Base-by-base conservation (phyloP, 2,329 filamentous ascomycete genomes). In the Colletotrichum tabaci region DNA sequence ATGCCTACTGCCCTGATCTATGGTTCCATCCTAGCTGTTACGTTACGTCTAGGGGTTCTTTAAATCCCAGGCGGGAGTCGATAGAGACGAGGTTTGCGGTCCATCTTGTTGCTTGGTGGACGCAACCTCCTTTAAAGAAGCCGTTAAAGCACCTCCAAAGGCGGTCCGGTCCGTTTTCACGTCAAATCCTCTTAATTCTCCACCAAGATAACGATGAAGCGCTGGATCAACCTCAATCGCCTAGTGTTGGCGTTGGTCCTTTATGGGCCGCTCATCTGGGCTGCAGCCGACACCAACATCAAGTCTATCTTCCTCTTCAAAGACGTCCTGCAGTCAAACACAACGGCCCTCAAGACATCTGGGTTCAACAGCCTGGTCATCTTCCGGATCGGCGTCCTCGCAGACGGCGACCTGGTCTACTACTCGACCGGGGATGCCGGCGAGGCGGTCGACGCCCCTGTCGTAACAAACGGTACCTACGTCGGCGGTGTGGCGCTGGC, bases 401-500 rank as follows among this genome's bases (percentile, higher is more conserved):
- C 74, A 13, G 81, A 84, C 73, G 84, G 84, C 47, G 81, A 81
- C 68, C 84, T 85, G 57, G 84, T 81, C 76, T 86, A 85, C 74
- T 85, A 85, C 75, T 85, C 81, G 7, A 84, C 82, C 71, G 83
- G 81, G 0, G 78, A 80, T 1, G 82, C 80, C 0, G 82, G 79
- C 74, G 74, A 74, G 6, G 81, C 83, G 62, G 76, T 79, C 4
- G 76, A 83, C 15, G 71, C 83, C 38, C 82, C 83, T 2, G 67
- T 70, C 4, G 67, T 67, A n/a, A 61, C 49, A 4, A 46, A 77
- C 42, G 82, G 83, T 23, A 75, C 82, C 42, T 88, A 88, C 70
- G 82, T 87, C 8, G 86, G 85, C 15, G 84, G 86, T 62, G 81
- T 80, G 9, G 84, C 82, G n/a, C 82, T 88, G 9, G 82, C 86